Base-by-base conservation (phyloP, 148 eudicot genomes). In the Agrostemma githago region DNA sequence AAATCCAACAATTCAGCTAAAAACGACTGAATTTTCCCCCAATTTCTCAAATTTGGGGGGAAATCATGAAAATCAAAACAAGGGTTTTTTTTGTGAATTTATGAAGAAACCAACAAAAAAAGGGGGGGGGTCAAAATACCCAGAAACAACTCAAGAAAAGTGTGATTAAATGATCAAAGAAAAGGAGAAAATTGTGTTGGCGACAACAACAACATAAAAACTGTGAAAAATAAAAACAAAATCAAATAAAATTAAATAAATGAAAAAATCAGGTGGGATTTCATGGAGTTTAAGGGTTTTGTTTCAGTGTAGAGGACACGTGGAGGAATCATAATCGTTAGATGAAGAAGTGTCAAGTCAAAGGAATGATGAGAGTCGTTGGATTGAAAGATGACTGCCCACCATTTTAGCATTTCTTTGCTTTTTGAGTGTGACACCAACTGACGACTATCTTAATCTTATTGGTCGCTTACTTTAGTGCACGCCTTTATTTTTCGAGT, bases 351-450 rank as follows among this genome's bases (percentile, higher is more conserved):
- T 72, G 71, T 77, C 48, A 77, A 65, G 72, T 77, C 71, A 72
- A 5, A 38, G 76, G 67, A 66, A 15, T 5, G 26, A 44, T 16
- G 1, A 17, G 3, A 58, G 41, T 76, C 80, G 80, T 72, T 66
- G 42, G 76, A 66, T 77, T 37, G 5, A 2, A 44, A 0, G 62
- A 34, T 48, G n/a, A 64, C 70, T 56, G 79, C 66, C 73, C 72
- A 67, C 51, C 66, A 72, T 72, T 78, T 66, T 65, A 64, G 56
- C 70, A 38, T 77, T 70, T 15, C 43, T 39, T 48, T 68, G 57
- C 20, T 48, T 73, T 73, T 57, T 72, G 72, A 66, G 71, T 65
- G 74, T 77, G 79, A 71, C 79, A 77, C 75, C 79, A 77, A 71
- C 79, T 77, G 70, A 77, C 76, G 58, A 72, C 76, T 72, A 72